Base-by-base conservation (phyloP, 257 asterid species). In the Gynochthodes officinalis region DNA sequence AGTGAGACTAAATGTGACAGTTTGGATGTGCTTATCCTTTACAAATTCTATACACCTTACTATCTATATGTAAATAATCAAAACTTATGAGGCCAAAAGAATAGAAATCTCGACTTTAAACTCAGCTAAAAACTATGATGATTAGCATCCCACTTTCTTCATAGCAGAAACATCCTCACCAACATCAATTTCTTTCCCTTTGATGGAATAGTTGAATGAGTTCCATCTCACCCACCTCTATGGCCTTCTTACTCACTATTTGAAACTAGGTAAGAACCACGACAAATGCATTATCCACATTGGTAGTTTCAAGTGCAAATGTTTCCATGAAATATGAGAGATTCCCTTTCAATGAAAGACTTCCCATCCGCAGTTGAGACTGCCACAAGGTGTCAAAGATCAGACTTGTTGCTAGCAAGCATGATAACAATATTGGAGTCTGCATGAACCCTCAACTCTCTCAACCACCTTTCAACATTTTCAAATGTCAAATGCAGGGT, bases 271-370 rank as follows among this genome's bases (percentile, higher is more conserved):
- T 78, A 30, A 91, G 92, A 74, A 90, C 96, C 79, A 89, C 94
- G 0, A 92, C 73, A 79, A 90, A 90, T 15, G 97, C 96, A 73
- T 63, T 84, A 1, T 90, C 96, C 1, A 90, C 97, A 50, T 90
- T 90, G 13, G 90, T 87, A 19, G 97, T 72, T 37, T 89, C 97
- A 2, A 90, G 87, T 13, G 97, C 97, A 1, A 96, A 91, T 23
- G 97, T 91, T 76, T 91, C 97, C 94, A 87, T 89, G 82, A 87
- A 91, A 87, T 87, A 91, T n/a, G 40, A 91, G 93, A 0, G 97
- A 87, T 73, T 91, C 96, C 77, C 76, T 87, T 81, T 91, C 96
- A 0, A 96, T 84, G n/a, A 89, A 87, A 0, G 89, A 86, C 42
- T 90, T 89, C 43, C 90, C 96, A 1, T 87, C 94, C 43, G 89